Evolutionary conservation across 306 rosid species (phyloP).

Genomic region (Vachellia collinsii): DNA sequence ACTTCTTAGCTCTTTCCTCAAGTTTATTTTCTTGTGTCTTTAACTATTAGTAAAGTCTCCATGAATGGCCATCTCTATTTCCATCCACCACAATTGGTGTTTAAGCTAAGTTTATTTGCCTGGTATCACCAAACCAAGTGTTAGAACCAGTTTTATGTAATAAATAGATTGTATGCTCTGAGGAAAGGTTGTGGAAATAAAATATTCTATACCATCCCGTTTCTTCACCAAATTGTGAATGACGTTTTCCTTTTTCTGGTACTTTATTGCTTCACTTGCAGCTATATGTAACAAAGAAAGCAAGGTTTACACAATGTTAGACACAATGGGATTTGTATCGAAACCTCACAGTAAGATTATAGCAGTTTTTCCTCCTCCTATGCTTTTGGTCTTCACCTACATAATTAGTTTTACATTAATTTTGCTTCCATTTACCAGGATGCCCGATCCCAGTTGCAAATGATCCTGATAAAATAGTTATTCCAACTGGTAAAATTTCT

Average conservation of each 20-base stretch:
- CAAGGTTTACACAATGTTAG: conserved; percentile 72
- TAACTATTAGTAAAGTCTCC: not conserved
- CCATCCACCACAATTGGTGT: not conserved
- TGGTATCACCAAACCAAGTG: conserved; percentile 3
- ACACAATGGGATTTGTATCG: conserved; percentile 65
- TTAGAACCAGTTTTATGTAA: conserved; percentile 5
- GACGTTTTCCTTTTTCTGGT: conserved; percentile 27
- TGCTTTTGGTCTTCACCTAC: conserved; percentile 31
- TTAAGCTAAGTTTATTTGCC: conserved; percentile 2
- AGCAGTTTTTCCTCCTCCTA: conserved; percentile 14
- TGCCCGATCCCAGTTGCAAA: conserved; percentile 75
- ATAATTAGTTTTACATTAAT: conserved; percentile 31
- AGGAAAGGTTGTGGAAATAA: conserved; percentile 27
- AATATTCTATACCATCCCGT: conserved; percentile 16
- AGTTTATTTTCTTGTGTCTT: conserved; percentile 8
- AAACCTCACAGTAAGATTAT: conserved; percentile 80
- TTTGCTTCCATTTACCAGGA: conserved; percentile 53
- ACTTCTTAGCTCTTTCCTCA: conserved; percentile 32
- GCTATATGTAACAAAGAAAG: conserved; percentile 93
- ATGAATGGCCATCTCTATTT: conserved; percentile 14
- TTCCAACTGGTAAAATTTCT: conserved; percentile 74
- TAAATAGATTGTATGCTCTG: conserved; percentile 26
- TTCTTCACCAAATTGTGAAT: conserved; percentile 18
- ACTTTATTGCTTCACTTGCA: conserved; percentile 57
- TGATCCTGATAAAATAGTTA: conserved; percentile 68